Conservation (phyloP, 1,284 basidiomycete genomes). For the Leccinum ponderosum region DNA sequence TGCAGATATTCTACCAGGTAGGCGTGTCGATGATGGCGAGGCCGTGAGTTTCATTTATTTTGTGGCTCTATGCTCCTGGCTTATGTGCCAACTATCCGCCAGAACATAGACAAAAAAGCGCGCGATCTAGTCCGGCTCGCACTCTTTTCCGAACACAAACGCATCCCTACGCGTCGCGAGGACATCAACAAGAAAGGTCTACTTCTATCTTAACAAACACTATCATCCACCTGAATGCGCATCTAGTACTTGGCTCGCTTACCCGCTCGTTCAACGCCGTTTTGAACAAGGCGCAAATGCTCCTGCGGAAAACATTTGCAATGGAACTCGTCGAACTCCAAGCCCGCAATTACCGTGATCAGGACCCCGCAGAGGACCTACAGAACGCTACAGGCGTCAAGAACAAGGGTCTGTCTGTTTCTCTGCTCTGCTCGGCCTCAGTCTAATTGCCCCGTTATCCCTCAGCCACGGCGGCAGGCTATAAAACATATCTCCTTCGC, state of each 20-base stretch:
- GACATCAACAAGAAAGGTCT: conserved; percentile 79
- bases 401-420: conserved; percentile 41
- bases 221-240: not conserved
- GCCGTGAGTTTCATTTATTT: not conserved
- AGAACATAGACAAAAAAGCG: conserved; percentile 62
- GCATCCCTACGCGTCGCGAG: conserved; percentile 62
- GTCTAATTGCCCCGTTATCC: not conserved
- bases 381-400: conserved; percentile 56
- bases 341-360: too few species aligned
- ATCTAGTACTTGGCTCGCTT: conserved; percentile 58
- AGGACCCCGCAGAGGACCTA: conserved; percentile 45
- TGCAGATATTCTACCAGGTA: conserved; percentile 23
- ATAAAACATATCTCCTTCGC: conserved; percentile 76
- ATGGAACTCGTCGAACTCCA: too few species aligned
- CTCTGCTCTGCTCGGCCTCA: not conserved
- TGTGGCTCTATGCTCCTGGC: not conserved
- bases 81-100: conserved; percentile 22
- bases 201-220: conserved; percentile 1
- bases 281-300: conserved; percentile 18
- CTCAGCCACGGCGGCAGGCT: conserved; percentile 53
- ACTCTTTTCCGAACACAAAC: conserved; percentile 67
- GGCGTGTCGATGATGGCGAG: conserved; percentile 11
- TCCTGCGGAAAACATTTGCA: conserved; percentile 25
- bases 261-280: conserved; percentile 58
- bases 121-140: conserved; percentile 71